These are phyloP conservation scores for Cicer yamashitae DNA, from an alignment of 306 rosid species.

Conservation along the genomic window DNA sequence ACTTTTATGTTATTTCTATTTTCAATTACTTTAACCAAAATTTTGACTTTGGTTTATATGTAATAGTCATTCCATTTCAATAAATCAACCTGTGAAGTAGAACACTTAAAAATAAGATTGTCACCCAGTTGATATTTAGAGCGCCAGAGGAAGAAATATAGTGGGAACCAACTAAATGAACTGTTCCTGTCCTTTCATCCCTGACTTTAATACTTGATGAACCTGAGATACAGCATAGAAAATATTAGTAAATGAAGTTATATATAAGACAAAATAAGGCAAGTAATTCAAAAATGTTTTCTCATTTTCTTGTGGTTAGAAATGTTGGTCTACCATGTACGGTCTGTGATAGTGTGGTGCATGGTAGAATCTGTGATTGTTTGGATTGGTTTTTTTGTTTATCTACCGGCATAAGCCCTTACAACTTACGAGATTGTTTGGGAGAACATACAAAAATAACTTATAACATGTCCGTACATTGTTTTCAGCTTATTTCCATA, in stretches of 20 bases:
- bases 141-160: slow-evolving; percentile 57
- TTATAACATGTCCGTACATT: no score
- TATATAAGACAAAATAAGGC: slow-evolving; percentile 17
- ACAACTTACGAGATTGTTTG: no score
- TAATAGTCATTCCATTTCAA: slow-evolving; percentile 53
- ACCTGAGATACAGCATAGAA: slow-evolving; percentile 64
- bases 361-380: background rate
- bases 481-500: no score
- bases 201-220: slow-evolving; percentile 82
- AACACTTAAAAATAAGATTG: slow-evolving; percentile 52
- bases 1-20: slow-evolving; percentile 51
- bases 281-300: slow-evolving; percentile 24
- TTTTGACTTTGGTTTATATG: slow-evolving; percentile 48
- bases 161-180: slow-evolving; percentile 93
- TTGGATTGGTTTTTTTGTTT: no score
- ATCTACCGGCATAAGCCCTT: no score
- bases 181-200: slow-evolving; percentile 89
- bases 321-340: background rate
- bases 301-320: background rate
- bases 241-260: slow-evolving; percentile 33
- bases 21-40: slow-evolving; percentile 48
- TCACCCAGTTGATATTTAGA: slow-evolving; percentile 49
- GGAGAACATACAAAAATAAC: no score
- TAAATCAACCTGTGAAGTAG: slow-evolving; percentile 57
- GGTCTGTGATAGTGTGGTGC: background rate